Percentiles rank a stretch among this genome's conserved stretches.
phyloP scores from a whole-genome alignment of 768 basidiomycete species.

The Daedaleopsis sinensis region DNA sequence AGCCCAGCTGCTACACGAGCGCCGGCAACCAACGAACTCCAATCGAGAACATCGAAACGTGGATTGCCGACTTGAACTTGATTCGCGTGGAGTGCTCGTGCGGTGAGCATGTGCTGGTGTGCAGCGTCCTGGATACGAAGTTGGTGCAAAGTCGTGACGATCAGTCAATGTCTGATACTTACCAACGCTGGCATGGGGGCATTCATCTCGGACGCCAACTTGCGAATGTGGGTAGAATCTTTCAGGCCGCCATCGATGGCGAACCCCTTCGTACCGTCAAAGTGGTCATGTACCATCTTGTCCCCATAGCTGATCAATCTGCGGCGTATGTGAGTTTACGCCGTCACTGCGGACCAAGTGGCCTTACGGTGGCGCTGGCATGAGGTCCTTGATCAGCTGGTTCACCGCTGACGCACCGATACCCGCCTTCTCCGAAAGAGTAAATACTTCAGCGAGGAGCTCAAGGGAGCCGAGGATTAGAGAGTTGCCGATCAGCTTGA shows the following conservation, averaged over 20 bases:
- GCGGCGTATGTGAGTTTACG: not conserved
- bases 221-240: slow-evolving; percentile 78
- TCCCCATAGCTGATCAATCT: slow-evolving; percentile 62
- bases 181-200: slow-evolving; percentile 68
- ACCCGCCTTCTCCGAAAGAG: slow-evolving; percentile 83
- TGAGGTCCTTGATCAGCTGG: slow-evolving; percentile 57
- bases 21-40: slow-evolving; percentile 82
- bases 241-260: slow-evolving; percentile 87
- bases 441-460: slow-evolving; percentile 80
- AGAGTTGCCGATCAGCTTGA: slow-evolving; percentile 82
- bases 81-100: slow-evolving; percentile 67
- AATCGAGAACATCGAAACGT: slow-evolving; percentile 69
- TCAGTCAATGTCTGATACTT: not conserved
- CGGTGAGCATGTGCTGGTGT: slow-evolving; percentile 77
- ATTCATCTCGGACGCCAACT: slow-evolving; percentile 64
- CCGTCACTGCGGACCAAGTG: not conserved
- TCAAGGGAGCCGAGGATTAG: slow-evolving; percentile 79
- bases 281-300: slow-evolving; percentile 73
- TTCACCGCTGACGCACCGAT: slow-evolving; percentile 66
- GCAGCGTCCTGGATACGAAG: slow-evolving; percentile 52
- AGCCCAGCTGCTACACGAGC: slow-evolving; percentile 76
- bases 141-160: not conserved
- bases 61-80: slow-evolving; percentile 47
- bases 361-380: slow-evolving; percentile 23
- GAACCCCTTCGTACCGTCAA: slow-evolving; percentile 77